These are phyloP conservation scores for Phycomyces nitens DNA, from an alignment of 192 early-diverging fungal species.

Conservation along the genomic window DNA sequence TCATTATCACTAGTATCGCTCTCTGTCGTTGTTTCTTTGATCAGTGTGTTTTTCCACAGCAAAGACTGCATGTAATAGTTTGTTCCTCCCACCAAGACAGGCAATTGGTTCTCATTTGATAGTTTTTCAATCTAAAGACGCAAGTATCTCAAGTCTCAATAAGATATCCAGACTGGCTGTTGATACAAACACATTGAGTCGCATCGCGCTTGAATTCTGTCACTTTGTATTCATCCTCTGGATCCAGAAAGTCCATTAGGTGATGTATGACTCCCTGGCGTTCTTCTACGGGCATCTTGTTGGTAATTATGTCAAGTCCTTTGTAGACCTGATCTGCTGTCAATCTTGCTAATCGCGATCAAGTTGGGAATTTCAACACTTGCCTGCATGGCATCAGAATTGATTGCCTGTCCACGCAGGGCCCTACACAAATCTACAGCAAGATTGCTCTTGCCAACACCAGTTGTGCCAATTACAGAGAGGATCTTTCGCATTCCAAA, in stretches of 20 bases:
- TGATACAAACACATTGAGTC: conserved; percentile 47
- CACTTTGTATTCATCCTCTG: conserved; percentile 80
- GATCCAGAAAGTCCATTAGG: conserved; percentile 74
- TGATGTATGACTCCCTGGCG: conserved; percentile 73
- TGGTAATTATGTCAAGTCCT: conserved; percentile 90
- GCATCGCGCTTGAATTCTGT: conserved; percentile 83
- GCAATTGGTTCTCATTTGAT: conserved; percentile 62
- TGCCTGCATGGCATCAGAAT: conserved; percentile 94
- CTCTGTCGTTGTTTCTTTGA: conserved; percentile 15
- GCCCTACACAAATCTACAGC: conserved; percentile 82
- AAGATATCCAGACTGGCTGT: too few relatives aligned
- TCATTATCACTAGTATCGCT: too few relatives aligned
- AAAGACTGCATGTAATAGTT: conserved; percentile 95
- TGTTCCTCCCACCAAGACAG: conserved; percentile 94
- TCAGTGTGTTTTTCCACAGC: conserved; percentile 73
- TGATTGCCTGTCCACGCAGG: conserved; percentile 86
- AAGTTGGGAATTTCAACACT: background rate
- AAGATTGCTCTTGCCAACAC: conserved; percentile 95
- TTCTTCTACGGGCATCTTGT: conserved; percentile 82
- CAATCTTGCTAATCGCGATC: background rate
- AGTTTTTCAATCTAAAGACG: conserved; percentile 68
- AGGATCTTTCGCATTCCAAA: conserved; percentile 36
- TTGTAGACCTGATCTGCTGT: conserved; percentile 65
- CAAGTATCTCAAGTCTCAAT: too few relatives aligned
- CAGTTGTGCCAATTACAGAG: conserved; percentile 84